Evolutionary conservation across 495 filamentous ascomycete genomes (phyloP).

Genomic region (Lophiostoma macrostomum): DNA sequence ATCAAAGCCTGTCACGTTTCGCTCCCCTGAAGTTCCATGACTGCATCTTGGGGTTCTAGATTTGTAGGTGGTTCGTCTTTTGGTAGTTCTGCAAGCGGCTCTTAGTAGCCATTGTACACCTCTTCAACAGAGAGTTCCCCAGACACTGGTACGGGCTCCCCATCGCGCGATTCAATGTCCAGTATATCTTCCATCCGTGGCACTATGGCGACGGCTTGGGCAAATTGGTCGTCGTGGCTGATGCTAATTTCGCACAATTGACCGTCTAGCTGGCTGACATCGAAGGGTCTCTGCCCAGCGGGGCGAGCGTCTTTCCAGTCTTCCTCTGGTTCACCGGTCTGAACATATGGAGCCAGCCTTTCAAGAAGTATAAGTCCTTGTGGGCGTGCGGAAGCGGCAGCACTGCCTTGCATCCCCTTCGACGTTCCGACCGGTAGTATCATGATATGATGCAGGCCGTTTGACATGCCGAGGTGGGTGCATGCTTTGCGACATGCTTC

Average conservation of each 20-base stretch:
- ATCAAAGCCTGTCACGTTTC: too few species aligned
- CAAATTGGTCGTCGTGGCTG: conserved; percentile 18
- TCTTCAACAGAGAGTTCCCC: background rate
- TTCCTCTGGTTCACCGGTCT: too few species aligned
- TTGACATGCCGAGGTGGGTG: background rate
- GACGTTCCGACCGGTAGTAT: conserved; percentile 13
- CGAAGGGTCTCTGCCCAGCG: background rate
- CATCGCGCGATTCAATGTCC: too few species aligned
- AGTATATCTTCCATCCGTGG: conserved; percentile 6
- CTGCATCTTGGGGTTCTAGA: too few species aligned
- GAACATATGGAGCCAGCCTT: too few species aligned
- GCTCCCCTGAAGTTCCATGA: too few species aligned
- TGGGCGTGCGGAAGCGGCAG: conserved; percentile 1
- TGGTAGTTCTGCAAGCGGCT: too few species aligned
- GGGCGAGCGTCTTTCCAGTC: background rate
- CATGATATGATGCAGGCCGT: conserved; percentile 18
- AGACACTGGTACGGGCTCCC: background rate
- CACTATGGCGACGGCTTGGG: conserved; percentile 21
- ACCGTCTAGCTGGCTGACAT: conserved; percentile 10
- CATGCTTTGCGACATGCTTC: conserved; percentile 30
- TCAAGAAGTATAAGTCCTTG: conserved; percentile 19
- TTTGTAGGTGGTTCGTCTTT: background rate
- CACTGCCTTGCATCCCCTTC: background rate
- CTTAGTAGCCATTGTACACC: too few species aligned
- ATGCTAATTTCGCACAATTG: conserved; percentile 31